Evolutionary conservation across 1,284 basidiomycete species (phyloP).

Genomic region (Ganoderma sinense): DNA sequence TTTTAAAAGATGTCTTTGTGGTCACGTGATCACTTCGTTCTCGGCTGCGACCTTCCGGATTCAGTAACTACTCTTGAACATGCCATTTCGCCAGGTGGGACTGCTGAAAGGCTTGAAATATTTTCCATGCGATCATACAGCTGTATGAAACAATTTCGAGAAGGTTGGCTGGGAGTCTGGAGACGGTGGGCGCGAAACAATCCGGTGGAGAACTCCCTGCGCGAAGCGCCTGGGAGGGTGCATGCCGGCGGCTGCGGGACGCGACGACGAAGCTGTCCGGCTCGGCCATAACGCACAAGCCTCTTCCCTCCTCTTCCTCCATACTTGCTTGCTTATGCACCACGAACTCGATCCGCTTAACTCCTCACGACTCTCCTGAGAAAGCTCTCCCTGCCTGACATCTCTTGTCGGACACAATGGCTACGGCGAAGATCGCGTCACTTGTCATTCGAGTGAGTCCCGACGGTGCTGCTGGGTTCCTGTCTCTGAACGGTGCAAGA

Average conservation of each 20-base stretch:
- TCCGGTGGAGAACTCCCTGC: background rate
- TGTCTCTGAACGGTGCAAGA: constrained; percentile 54
- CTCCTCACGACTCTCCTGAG: background rate
- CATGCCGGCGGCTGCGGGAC: background rate
- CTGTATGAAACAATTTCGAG: background rate
- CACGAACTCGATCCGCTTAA: background rate
- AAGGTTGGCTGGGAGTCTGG: background rate
- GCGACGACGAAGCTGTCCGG: background rate
- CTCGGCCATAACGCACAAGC: background rate
- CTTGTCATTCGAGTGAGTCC: constrained; percentile 69
- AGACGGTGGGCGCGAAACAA: too few relatives aligned
- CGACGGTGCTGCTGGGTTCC: constrained; percentile 1
- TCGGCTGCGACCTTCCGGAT: background rate
- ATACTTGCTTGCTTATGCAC: background rate
- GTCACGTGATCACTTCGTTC: background rate
- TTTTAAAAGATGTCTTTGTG: background rate
- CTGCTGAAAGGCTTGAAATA: too few relatives aligned
- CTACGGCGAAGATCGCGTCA: constrained; percentile 72
- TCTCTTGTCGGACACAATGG: constrained; percentile 51
- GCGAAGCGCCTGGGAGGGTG: background rate
- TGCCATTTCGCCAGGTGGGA: too few relatives aligned
- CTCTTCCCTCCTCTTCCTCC: background rate
- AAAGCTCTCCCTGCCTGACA: background rate
- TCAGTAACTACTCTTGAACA: background rate
- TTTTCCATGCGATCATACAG: too few relatives aligned